phyloP scores from a whole-genome alignment of 73 alveolate genomes.

The Uronychia binucleata region DNA sequence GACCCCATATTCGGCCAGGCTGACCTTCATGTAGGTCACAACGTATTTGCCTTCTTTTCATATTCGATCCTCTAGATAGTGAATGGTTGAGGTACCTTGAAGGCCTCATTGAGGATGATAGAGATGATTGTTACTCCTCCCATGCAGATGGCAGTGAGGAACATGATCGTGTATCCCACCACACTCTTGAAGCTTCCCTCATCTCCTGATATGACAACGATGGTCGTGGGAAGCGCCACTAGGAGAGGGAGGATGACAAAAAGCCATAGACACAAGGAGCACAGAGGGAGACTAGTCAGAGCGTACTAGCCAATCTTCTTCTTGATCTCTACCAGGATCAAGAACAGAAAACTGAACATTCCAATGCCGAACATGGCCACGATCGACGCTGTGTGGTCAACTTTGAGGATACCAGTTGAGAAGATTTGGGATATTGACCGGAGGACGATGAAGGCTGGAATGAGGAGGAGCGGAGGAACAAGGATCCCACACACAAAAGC shows the following conservation, averaged over 20 bases:
- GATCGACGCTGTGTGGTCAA: no score
- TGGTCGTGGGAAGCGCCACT: not conserved
- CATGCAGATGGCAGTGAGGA: not conserved
- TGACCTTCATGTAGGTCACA: not conserved
- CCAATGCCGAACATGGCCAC: no score
- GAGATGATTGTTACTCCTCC: not conserved
- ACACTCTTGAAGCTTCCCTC: not conserved
- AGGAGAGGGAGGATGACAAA: not conserved
- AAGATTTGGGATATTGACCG: not conserved
- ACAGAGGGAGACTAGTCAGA: not conserved
- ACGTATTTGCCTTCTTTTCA: conserved; percentile 2
- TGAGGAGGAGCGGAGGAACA: not conserved
- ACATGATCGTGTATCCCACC: not conserved
- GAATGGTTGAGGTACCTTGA: not conserved
- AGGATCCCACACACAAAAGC: not conserved
- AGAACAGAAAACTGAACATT: no score
- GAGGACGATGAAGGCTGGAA: not conserved
- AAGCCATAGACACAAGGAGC: not conserved
- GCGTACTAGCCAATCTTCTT: not conserved
- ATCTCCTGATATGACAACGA: not conserved
- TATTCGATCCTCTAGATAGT: not conserved
- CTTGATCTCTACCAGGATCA: not conserved
- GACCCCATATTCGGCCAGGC: no score
- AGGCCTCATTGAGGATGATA: not conserved
- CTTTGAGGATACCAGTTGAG: conserved; percentile 2